phyloP scores from a whole-genome alignment of 331 rosid genomes.

The Malus hybrid region DNA sequence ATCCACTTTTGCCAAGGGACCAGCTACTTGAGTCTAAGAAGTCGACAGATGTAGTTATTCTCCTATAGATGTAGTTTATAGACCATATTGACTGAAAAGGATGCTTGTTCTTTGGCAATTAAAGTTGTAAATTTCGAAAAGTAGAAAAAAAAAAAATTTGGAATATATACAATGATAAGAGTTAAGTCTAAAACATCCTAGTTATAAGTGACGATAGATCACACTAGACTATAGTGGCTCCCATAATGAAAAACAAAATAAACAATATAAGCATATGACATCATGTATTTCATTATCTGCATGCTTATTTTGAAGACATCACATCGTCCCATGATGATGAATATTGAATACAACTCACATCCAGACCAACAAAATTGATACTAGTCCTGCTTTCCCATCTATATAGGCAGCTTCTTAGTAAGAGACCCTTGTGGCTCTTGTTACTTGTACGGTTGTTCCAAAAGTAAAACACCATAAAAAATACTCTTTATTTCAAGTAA shows the following conservation, averaged over 20 bases:
- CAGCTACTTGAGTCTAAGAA: background rate
- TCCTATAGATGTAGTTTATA: background rate
- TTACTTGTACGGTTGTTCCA: background rate
- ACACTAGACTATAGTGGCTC: no score
- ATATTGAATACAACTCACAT: constrained; percentile 17
- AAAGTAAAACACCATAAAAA: background rate
- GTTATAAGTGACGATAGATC: no score
- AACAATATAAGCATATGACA: no score
- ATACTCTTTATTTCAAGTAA: background rate
- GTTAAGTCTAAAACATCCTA: no score
- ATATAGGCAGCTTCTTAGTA: constrained; percentile 7
- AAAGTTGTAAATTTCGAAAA: background rate
- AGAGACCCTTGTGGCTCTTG: background rate
- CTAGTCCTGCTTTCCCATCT: background rate
- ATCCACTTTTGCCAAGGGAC: no score
- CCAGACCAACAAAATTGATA: constrained; percentile 3
- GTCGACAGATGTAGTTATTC: background rate
- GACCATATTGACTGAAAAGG: background rate
- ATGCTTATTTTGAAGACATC: constrained; percentile 7
- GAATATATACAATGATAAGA: no score
- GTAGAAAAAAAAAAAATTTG: no score
- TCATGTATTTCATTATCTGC: background rate
- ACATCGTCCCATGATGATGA: background rate
- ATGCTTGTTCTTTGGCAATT: background rate
- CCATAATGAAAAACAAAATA: background rate